Evolutionary conservation across 2,329 filamentous ascomycete genomes (phyloP).

Genomic region (Ciborinia camelliae): DNA sequence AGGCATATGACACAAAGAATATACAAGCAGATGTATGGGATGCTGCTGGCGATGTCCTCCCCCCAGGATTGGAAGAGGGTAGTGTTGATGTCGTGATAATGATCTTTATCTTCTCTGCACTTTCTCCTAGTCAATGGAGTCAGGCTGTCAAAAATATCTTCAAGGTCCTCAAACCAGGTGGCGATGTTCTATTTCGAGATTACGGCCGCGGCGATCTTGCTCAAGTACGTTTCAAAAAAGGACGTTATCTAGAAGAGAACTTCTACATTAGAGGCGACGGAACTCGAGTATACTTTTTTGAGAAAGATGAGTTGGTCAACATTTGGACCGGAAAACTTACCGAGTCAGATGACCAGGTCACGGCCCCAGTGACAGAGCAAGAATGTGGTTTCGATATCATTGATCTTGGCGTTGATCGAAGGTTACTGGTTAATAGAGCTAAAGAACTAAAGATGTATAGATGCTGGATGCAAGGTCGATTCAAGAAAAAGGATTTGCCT

Average conservation of each 20-base stretch:
- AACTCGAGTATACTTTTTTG: constrained; percentile 96
- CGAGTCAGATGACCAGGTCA: constrained; percentile 18
- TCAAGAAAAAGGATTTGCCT: constrained; percentile 52
- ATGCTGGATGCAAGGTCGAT: constrained; percentile 88
- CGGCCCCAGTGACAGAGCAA: constrained; percentile 20
- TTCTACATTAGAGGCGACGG: constrained; percentile 96
- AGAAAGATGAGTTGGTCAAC: constrained; percentile 71
- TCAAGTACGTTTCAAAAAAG: constrained; percentile 96
- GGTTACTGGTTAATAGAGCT: constrained; percentile 88
- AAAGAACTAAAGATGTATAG: constrained; percentile 96
- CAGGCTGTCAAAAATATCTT: constrained; percentile 78
- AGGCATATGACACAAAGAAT: constrained; percentile 65
- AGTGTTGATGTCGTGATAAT: constrained; percentile 88
- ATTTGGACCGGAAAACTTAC: constrained; percentile 64
- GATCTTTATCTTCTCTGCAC: constrained; percentile 95
- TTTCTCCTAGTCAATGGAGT: constrained; percentile 81
- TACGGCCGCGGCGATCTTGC: constrained; percentile 94
- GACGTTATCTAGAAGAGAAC: constrained; percentile 89
- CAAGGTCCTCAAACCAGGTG: constrained; percentile 82
- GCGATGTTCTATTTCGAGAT: constrained; percentile 91
- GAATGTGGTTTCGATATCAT: constrained; percentile 61
- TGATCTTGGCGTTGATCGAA: constrained; percentile 78
- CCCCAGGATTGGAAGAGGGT: constrained; percentile 71
- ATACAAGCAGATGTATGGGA: constrained; percentile 97
- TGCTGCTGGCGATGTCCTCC: constrained; percentile 67